Evolutionary conservation across 306 rosid genomes (phyloP).

Genomic region (Bauhinia variegata): DNA sequence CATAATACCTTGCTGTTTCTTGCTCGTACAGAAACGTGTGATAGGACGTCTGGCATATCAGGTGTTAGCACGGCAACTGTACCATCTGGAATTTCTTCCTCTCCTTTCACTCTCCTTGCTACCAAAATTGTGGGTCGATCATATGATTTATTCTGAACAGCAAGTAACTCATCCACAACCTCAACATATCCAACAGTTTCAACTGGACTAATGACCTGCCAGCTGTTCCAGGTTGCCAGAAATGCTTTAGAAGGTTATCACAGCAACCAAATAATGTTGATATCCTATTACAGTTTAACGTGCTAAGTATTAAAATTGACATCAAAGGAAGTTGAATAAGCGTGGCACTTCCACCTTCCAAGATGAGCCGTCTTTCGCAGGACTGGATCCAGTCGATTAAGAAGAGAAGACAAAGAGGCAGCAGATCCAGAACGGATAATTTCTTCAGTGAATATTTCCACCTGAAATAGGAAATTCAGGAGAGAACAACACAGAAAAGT

Average conservation of each 20-base stretch:
- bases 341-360: conserved; percentile 69
- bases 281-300: conserved; percentile 13
- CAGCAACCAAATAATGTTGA: conserved; percentile 14
- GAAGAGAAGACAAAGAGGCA: conserved; percentile 86
- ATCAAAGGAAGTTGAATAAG: conserved; percentile 36
- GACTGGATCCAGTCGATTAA: conserved; percentile 88
- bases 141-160: conserved; percentile 84
- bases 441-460: conserved; percentile 96
- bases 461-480: conserved; percentile 62
- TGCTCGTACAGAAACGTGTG: conserved; percentile 99
- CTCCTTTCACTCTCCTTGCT: conserved; percentile 86
- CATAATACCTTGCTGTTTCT: conserved; percentile 85
- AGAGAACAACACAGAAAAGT: conserved; percentile 28
- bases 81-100: conserved; percentile 99
- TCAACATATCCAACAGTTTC: conserved; percentile 87
- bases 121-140: conserved; percentile 88
- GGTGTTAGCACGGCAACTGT: conserved; percentile 96
- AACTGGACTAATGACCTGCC: conserved; percentile 98
- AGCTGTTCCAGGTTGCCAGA: conserved; percentile 60
- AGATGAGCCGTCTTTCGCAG: conserved; percentile 90
- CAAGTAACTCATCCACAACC: conserved; percentile 86
- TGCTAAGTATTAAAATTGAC: conserved; percentile 16
- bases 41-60: conserved; percentile 97
- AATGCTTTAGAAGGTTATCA: conserved; percentile 43
- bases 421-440: conserved; percentile 98